Evolutionary conservation across 1,139 yeast genomes (phyloP).

Genomic region (Candida neerlandica): DNA sequence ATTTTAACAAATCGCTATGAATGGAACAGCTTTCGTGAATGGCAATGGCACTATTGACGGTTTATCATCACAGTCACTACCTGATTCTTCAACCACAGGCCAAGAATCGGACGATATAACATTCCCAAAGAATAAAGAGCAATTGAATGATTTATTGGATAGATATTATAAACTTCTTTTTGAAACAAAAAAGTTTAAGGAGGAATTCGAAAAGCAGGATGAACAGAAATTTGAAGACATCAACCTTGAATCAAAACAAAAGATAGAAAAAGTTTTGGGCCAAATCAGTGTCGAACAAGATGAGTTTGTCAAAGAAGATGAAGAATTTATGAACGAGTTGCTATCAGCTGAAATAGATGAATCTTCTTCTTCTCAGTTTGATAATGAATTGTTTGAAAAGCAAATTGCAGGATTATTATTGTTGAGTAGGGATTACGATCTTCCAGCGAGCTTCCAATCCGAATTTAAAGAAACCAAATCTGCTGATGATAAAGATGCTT

Average conservation of each 20-base stretch:
- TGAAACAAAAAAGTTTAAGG: constrained; percentile 14
- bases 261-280: constrained; percentile 36
- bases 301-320: constrained; percentile 26
- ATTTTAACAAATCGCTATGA: constrained; percentile 11
- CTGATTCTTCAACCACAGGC: background rate
- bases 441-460: constrained; percentile 55
- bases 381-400: constrained; percentile 55
- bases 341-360: constrained; percentile 13
- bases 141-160: constrained; percentile 33
- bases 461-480: constrained; percentile 7
- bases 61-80: constrained; percentile 2
- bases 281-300: constrained; percentile 34
- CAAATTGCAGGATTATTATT: constrained; percentile 79
- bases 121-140: constrained; percentile 33
- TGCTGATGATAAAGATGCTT: constrained; percentile 8
- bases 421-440: constrained; percentile 73
- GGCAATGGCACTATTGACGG: constrained; percentile 10
- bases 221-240: constrained; percentile 21
- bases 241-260: constrained; percentile 23
- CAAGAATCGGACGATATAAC: constrained; percentile 9
- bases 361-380: constrained; percentile 27
- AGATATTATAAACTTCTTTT: constrained; percentile 28
- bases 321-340: constrained; percentile 25
- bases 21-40: constrained; percentile 14
- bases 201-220: constrained; percentile 16